Conservation (phyloP, 768 basidiomycete genomes). For the Favolaschia claudopus region DNA sequence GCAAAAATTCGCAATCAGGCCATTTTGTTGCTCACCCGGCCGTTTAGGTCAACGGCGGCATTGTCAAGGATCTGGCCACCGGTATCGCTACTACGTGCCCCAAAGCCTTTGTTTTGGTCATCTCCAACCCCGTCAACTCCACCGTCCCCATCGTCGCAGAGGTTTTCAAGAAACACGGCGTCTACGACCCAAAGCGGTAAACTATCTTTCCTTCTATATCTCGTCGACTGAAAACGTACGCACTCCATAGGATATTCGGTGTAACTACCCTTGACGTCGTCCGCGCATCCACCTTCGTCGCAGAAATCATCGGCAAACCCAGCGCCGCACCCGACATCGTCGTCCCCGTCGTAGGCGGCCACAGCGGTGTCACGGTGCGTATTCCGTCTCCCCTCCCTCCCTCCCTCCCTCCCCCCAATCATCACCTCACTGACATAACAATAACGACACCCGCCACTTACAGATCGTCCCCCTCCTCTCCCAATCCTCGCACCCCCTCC, state of each 20-base stretch:
- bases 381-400: background rate
- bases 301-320: constrained; percentile 75
- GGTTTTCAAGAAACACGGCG: constrained; percentile 90
- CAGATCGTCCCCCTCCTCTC: constrained; percentile 95
- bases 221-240: background rate
- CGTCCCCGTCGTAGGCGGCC: constrained; percentile 94
- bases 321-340: constrained; percentile 66
- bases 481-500: constrained; percentile 83
- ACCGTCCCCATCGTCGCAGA: constrained; percentile 97
- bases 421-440: background rate
- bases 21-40: constrained; percentile 7
- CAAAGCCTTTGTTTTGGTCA: constrained; percentile 93
- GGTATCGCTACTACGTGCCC: constrained; percentile 86
- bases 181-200: constrained; percentile 92
- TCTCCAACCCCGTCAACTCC: constrained; percentile 99
- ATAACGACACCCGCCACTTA: no score
- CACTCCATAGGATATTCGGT: constrained; percentile 95
- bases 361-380: constrained; percentile 88
- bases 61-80: constrained; percentile 91
- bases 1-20: constrained; percentile 18
- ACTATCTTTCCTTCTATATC: background rate
- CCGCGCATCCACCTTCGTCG: constrained; percentile 95
- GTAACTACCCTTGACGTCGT: constrained; percentile 98
- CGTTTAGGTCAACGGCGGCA: constrained; percentile 93
- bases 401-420: background rate